These are phyloP conservation scores for Zalaria sp. DNA, from an alignment of 2,329 filamentous ascomycete species.

Conservation along the genomic window DNA sequence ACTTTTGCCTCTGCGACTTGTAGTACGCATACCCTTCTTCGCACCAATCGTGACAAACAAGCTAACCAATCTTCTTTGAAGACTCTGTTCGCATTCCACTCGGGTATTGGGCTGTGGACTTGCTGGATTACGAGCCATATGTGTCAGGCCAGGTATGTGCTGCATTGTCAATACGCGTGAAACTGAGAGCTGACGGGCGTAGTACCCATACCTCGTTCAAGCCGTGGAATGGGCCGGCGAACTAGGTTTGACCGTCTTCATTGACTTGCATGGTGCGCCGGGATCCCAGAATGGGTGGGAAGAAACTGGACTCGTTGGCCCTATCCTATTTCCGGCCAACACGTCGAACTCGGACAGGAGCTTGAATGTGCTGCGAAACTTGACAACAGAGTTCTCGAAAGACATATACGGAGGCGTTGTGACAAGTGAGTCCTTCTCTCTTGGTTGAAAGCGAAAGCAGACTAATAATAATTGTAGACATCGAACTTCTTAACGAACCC, in stretches of 20 bases:
- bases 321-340: conserved; percentile 9
- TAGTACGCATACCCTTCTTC: not conserved
- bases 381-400: conserved; percentile 12
- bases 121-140: conserved; percentile 11
- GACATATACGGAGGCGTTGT: conserved; percentile 9
- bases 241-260: conserved; percentile 10
- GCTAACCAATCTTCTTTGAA: not conserved
- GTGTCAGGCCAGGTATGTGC: conserved; percentile 7
- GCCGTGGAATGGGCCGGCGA: conserved; percentile 13
- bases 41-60: not conserved
- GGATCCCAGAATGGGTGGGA: conserved; percentile 12
- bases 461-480: conserved; percentile 3
- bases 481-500: conserved; percentile 13
- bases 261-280: conserved; percentile 12
- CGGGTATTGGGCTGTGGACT: conserved; percentile 13
- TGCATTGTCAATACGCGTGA: conserved; percentile 1
- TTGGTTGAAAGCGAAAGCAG: not conserved
- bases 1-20: not conserved
- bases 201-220: conserved; percentile 9
- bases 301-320: conserved; percentile 9
- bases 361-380: conserved; percentile 10
- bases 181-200: not conserved
- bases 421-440: conserved; percentile 6
- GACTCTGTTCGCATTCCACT: conserved; percentile 12
- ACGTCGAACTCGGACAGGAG: conserved; percentile 10